Evolutionary conservation across 1,284 basidiomycete genomes (phyloP).

Genomic region (Naganishia sp.): DNA sequence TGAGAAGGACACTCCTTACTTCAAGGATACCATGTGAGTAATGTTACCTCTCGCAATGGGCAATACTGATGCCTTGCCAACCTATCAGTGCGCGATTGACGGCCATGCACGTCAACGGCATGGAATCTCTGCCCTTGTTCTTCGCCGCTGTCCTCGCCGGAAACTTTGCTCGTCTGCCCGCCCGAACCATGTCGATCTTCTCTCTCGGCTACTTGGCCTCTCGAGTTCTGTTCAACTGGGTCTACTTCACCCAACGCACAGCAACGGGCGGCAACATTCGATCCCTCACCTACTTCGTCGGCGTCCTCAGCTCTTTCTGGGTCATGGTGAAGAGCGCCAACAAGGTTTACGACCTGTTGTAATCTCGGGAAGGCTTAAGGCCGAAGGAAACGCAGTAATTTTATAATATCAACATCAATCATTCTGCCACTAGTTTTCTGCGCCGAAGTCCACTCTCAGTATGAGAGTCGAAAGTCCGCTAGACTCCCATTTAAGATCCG

Average conservation of each 20-base stretch:
- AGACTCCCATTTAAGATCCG: no score
- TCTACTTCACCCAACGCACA: conserved; percentile 34
- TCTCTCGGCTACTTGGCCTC: conserved; percentile 32
- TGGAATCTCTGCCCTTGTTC: conserved; percentile 38
- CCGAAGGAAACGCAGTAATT: not conserved
- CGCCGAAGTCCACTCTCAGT: not conserved
- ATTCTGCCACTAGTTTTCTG: not conserved
- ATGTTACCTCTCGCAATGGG: not conserved
- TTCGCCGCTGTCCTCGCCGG: conserved; percentile 36
- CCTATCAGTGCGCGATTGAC: conserved; percentile 25
- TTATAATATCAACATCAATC: not conserved
- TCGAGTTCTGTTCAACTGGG: conserved; percentile 33
- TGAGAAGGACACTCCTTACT: conserved; percentile 19
- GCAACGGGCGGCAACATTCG: conserved; percentile 17
- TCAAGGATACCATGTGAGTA: conserved; percentile 31
- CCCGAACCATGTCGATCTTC: conserved; percentile 35
- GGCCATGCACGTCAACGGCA: conserved; percentile 35
- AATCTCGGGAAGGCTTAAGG: not conserved
- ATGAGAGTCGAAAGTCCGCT: not conserved
- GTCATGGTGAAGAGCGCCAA: conserved; percentile 32
- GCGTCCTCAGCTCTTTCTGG: conserved; percentile 19
- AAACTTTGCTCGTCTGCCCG: conserved; percentile 37
- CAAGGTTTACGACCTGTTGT: conserved; percentile 31
- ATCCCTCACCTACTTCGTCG: conserved; percentile 22
- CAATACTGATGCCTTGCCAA: not conserved